phyloP scores from a whole-genome alignment of 371 early-diverging fungal genomes.

The Mucor racemosus region DNA sequence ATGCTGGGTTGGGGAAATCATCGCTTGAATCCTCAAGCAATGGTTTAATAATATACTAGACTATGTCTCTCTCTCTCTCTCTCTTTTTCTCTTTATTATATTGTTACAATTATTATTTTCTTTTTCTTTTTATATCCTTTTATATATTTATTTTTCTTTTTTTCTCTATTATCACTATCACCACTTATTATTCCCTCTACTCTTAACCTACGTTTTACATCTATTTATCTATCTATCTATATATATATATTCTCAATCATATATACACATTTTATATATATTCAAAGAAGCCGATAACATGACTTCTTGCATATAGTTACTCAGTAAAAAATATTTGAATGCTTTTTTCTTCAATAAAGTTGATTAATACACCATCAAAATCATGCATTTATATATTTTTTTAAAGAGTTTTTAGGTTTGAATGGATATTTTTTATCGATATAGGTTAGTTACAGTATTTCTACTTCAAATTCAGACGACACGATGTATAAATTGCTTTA shows the following conservation, averaged over 20 bases:
- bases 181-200: not conserved
- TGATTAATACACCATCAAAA: too few species aligned
- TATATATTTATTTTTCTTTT: not conserved
- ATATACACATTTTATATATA: not conserved
- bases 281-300: too few species aligned
- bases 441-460: too few species aligned
- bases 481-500: too few species aligned
- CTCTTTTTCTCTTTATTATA: not conserved
- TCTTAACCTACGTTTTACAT: not conserved
- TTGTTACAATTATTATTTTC: not conserved
- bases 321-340: too few species aligned
- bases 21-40: constrained; percentile 11
- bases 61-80: not conserved
- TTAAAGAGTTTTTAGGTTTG: too few species aligned
- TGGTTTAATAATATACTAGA: constrained; percentile 14
- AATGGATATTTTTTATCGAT: too few species aligned
- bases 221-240: too few species aligned
- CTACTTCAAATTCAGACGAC: too few species aligned
- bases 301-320: too few species aligned
- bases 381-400: too few species aligned
- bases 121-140: not conserved
- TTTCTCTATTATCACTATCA: not conserved
- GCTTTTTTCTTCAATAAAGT: too few species aligned
- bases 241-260: not conserved
- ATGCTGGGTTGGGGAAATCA: constrained; percentile 29